These are phyloP conservation scores for Fomitiporia mediterranea DNA, from an alignment of 1,284 basidiomycete species.

Conservation along the genomic window DNA sequence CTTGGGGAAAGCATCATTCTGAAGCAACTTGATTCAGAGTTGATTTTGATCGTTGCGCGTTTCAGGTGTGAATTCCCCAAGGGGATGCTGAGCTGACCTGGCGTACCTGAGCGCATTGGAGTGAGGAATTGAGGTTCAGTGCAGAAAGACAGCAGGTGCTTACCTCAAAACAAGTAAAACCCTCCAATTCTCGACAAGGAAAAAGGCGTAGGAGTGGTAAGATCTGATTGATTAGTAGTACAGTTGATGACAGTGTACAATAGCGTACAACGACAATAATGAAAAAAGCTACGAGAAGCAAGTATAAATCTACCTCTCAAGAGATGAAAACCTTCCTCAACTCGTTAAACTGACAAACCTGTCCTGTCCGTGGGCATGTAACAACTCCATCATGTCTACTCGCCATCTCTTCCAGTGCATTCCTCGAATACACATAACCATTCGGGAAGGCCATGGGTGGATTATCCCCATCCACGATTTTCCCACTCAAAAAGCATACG, in stretches of 20 bases:
- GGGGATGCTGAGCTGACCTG: neutral
- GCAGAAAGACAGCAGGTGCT: too few species aligned
- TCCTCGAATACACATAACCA: slow-evolving; percentile 86
- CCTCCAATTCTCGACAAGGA: neutral
- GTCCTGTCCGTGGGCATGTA: slow-evolving; percentile 75
- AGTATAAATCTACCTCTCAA: slow-evolving; percentile 25
- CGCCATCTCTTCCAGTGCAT: slow-evolving; percentile 86
- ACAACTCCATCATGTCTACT: slow-evolving; percentile 69
- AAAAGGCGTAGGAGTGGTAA: neutral
- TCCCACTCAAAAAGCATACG: slow-evolving; percentile 86
- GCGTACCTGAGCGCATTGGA: too few species aligned
- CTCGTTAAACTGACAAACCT: slow-evolving; percentile 57
- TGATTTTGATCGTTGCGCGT: too few species aligned
- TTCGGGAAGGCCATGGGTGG: slow-evolving; percentile 90
- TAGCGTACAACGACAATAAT: neutral
- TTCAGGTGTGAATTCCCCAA: neutral
- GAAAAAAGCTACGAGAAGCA: neutral
- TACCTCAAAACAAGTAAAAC: too few species aligned
- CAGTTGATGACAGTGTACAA: neutral
- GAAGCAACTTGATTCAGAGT: too few species aligned
- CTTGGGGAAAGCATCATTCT: too few species aligned
- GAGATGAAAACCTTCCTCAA: slow-evolving; percentile 89
- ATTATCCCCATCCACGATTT: slow-evolving; percentile 93
- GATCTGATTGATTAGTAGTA: slow-evolving; percentile 3
- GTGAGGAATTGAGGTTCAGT: too few species aligned